These are phyloP conservation scores for Thozetella sp. DNA, from an alignment of 495 filamentous ascomycete species.

Conservation along the genomic window DNA sequence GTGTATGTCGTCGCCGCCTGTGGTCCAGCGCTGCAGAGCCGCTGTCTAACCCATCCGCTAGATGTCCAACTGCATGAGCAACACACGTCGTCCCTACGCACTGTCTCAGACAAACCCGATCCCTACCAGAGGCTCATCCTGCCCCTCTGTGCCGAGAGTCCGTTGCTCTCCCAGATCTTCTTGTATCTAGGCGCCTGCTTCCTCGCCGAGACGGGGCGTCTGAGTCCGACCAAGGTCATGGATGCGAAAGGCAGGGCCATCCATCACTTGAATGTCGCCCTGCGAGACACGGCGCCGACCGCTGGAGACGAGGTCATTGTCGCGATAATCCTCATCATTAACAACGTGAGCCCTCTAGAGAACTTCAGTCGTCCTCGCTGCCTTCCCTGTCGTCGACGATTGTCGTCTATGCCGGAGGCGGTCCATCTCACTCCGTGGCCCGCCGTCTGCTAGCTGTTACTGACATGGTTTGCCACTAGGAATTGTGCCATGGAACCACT, in stretches of 20 bases:
- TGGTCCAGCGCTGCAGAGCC: background rate
- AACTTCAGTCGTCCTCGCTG: background rate
- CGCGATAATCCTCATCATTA: background rate
- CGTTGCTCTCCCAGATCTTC: background rate
- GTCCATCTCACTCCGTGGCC: no score
- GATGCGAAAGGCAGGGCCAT: background rate
- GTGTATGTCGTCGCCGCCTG: background rate
- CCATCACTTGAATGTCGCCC: background rate
- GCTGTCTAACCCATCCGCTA: no score
- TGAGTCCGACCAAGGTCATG: background rate
- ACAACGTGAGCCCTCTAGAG: background rate
- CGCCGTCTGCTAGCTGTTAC: background rate
- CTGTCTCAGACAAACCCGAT: background rate
- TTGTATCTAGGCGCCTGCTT: background rate
- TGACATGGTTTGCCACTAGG: background rate
- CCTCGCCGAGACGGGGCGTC: background rate
- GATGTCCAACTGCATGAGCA: background rate
- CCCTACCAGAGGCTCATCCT: background rate
- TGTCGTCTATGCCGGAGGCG: no score
- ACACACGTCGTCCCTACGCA: background rate
- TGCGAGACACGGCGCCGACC: background rate
- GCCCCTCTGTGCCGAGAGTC: background rate
- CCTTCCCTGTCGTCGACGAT: background rate
- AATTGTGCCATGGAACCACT: background rate
- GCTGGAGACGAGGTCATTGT: background rate